Evolutionary conservation across 164 flowering plant species (phyloP).

Genomic region (Vitis amurensis): DNA sequence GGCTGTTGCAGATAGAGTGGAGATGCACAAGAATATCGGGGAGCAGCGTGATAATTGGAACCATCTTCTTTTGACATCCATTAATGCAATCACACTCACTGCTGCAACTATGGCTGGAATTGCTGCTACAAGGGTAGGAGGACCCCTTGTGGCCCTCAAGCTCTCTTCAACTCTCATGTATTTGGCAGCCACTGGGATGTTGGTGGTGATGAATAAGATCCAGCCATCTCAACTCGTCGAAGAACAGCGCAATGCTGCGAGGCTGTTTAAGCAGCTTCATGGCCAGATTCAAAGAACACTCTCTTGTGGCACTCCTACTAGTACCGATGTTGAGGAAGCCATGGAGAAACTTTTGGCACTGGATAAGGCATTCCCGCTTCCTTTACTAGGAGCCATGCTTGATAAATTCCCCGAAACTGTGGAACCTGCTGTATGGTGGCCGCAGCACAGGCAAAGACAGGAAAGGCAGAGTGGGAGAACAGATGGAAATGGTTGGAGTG

Average conservation of each 20-base stretch:
- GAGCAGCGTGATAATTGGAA: conserved; percentile 57
- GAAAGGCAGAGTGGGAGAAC: not conserved
- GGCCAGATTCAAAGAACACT: conserved; percentile 32
- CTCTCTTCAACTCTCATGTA: conserved; percentile 42
- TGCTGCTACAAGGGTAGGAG: conserved; percentile 14
- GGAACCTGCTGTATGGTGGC: conserved; percentile 53
- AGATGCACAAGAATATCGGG: conserved; percentile 49
- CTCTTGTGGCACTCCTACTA: conserved; percentile 20
- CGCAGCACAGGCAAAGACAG: conserved; percentile 9
- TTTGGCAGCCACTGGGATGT: conserved; percentile 54
- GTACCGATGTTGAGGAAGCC: conserved; percentile 35
- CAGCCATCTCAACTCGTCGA: conserved; percentile 79
- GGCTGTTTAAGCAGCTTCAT: conserved; percentile 54
- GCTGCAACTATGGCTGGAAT: conserved; percentile 49
- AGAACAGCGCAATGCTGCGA: conserved; percentile 63
- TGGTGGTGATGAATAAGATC: conserved; percentile 56
- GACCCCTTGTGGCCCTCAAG: conserved; percentile 36
- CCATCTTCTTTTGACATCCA: conserved; percentile 38
- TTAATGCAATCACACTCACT: conserved; percentile 40
- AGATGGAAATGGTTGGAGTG: conserved; percentile 40
- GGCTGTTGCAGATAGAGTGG: conserved; percentile 37
- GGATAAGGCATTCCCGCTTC: conserved; percentile 59
- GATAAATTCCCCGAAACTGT: conserved; percentile 51
- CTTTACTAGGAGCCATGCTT: conserved; percentile 47
- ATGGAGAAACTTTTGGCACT: conserved; percentile 44